Evolutionary conservation across 345 rosid species (phyloP).

Genomic region (Melaleuca alternifolia): DNA sequence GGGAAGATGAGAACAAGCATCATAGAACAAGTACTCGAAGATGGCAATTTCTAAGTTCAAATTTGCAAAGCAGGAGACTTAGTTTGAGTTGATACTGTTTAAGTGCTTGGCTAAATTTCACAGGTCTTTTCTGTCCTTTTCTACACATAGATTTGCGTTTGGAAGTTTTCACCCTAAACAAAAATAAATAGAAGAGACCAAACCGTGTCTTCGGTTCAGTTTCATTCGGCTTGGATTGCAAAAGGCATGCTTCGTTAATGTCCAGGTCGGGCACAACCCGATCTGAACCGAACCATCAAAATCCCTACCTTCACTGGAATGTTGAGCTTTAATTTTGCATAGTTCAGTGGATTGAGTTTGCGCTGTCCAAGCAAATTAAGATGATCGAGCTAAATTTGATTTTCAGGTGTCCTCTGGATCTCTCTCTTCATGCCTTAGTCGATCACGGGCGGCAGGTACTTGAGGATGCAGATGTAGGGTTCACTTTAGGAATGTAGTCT

Average conservation of each 20-base stretch:
- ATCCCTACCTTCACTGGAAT: not conserved
- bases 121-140: no score
- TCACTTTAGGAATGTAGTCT: no score
- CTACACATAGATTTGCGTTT: no score
- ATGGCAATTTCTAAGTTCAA: not conserved
- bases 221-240: no score
- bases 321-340: not conserved
- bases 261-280: no score
- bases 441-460: no score
- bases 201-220: no score
- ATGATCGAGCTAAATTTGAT: not conserved
- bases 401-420: not conserved
- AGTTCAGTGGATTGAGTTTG: not conserved
- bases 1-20: not conserved
- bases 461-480: no score
- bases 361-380: not conserved
- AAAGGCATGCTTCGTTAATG: no score
- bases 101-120: no score
- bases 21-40: not conserved
- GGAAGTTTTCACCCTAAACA: no score
- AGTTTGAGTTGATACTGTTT: not conserved
- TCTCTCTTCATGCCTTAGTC: not conserved
- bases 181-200: no score
- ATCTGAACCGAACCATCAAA: not conserved
- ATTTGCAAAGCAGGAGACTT: not conserved